Evolutionary conservation across 345 rosid genomes (phyloP).

Genomic region (Trapa bicornis): DNA sequence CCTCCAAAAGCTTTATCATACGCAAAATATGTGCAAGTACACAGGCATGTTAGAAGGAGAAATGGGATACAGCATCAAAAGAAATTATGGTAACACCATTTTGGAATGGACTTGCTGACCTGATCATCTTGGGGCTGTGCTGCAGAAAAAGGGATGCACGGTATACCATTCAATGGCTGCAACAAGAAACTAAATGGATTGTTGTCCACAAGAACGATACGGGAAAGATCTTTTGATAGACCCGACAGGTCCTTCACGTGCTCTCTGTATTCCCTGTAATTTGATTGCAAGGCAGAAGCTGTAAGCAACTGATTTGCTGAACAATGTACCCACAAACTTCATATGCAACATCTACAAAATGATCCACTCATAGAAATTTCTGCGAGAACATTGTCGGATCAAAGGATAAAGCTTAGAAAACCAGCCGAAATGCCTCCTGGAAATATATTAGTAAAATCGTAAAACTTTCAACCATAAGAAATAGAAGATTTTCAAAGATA

Average conservation of each 20-base stretch:
- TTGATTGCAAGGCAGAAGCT: neutral
- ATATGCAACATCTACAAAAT: neutral
- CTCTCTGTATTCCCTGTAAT: constrained; percentile 30
- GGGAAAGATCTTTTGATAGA: constrained; percentile 32
- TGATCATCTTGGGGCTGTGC: constrained; percentile 36
- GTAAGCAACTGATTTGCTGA: neutral
- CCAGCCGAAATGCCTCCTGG: neutral
- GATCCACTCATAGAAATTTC: neutral
- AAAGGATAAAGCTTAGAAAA: neutral
- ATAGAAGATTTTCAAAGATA: neutral
- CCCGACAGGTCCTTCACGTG: constrained; percentile 50
- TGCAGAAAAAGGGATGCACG: constrained; percentile 44
- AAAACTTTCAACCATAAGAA: neutral
- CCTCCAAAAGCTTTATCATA: constrained; percentile 30
- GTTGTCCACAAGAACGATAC: constrained; percentile 46
- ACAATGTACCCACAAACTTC: neutral
- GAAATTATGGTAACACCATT: neutral
- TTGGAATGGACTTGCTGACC: constrained; percentile 11
- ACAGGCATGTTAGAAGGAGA: neutral
- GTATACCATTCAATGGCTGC: constrained; percentile 59
- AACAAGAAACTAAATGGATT: constrained; percentile 57
- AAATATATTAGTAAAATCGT: neutral
- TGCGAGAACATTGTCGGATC: neutral
- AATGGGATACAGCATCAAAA: neutral
- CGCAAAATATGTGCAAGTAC: neutral